phyloP scores from a whole-genome alignment of 2,329 filamentous ascomycete genomes.

The Tolypocladium tropicale region DNA sequence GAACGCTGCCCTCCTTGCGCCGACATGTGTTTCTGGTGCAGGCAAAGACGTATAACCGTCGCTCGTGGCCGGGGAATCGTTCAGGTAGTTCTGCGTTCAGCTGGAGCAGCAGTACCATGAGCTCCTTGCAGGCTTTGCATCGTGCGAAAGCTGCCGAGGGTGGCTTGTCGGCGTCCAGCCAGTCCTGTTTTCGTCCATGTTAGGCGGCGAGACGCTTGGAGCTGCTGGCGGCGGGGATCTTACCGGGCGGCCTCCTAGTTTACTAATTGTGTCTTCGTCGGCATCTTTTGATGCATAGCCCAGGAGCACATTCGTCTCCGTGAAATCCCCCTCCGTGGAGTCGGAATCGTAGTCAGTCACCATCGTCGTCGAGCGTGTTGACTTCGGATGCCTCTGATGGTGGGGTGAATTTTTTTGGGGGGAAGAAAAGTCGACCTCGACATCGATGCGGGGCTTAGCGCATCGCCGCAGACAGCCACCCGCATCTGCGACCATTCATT shows the following conservation, averaged over 20 bases:
- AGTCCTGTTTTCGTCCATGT: constrained; percentile 49
- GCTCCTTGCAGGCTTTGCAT: constrained; percentile 77
- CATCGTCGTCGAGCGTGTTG: neutral
- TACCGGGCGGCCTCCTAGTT: constrained; percentile 81
- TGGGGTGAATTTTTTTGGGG: constrained; percentile 24
- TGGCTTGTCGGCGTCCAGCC: constrained; percentile 62
- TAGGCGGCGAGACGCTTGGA: neutral
- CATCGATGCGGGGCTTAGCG: constrained; percentile 21
- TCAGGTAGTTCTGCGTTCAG: constrained; percentile 85
- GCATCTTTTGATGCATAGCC: constrained; percentile 78
- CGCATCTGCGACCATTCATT: too few relatives aligned
- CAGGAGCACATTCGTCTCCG: constrained; percentile 78
- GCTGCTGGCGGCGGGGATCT: constrained; percentile 15
- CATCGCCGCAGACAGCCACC: constrained; percentile 14
- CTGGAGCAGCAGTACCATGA: constrained; percentile 80
- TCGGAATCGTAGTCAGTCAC: constrained; percentile 80
- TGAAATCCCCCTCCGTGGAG: constrained; percentile 61
- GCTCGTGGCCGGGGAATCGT: constrained; percentile 75
- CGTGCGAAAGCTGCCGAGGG: constrained; percentile 69
- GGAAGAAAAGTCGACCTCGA: neutral
- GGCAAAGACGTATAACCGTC: constrained; percentile 77
- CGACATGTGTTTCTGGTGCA: constrained; percentile 72
- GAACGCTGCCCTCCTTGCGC: constrained; percentile 71
- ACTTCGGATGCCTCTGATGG: constrained; percentile 1
- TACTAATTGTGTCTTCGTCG: constrained; percentile 74